Conservation (phyloP, 768 basidiomycete species). For the Tremella mesenterica region DNA sequence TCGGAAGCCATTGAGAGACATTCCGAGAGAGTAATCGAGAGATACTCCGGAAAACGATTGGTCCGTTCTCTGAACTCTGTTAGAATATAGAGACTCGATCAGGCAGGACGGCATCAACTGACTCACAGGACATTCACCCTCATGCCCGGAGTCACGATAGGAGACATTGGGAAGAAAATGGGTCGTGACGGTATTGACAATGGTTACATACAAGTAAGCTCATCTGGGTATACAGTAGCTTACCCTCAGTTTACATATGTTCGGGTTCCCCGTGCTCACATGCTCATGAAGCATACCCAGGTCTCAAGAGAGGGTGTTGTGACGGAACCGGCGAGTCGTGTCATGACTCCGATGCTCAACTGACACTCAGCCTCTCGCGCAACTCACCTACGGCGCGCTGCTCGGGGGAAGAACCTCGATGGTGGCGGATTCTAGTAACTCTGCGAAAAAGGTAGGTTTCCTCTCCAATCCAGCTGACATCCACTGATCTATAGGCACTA, state of each 20-base stretch:
- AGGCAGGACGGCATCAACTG: too few species aligned
- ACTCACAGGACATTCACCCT: slow-evolving; percentile 45
- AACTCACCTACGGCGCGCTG: slow-evolving; percentile 49
- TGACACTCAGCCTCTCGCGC: slow-evolving; percentile 42
- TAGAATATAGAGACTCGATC: too few species aligned
- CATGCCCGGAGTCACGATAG: slow-evolving; percentile 47
- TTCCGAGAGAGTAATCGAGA: slow-evolving; percentile 3
- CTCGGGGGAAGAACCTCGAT: slow-evolving; percentile 45
- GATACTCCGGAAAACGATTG: too few species aligned
- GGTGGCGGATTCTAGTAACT: slow-evolving; percentile 45
- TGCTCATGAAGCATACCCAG: slow-evolving; percentile 50
- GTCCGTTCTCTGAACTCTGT: too few species aligned
- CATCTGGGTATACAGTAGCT: not conserved
- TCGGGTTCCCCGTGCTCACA: slow-evolving; percentile 46
- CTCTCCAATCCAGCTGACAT: not conserved
- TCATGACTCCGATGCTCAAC: not conserved
- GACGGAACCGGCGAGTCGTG: slow-evolving; percentile 40
- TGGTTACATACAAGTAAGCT: slow-evolving; percentile 46
- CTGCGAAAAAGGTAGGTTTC: slow-evolving; percentile 44
- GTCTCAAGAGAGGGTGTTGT: slow-evolving; percentile 46
- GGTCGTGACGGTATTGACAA: slow-evolving; percentile 47
- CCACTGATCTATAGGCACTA: slow-evolving; percentile 35
- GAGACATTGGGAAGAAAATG: slow-evolving; percentile 49
- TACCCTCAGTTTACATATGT: slow-evolving; percentile 47
- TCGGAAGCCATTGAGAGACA: not conserved